Conservation (phyloP, 257 asterid genomes). For the Ocimum tenuiflorum region DNA sequence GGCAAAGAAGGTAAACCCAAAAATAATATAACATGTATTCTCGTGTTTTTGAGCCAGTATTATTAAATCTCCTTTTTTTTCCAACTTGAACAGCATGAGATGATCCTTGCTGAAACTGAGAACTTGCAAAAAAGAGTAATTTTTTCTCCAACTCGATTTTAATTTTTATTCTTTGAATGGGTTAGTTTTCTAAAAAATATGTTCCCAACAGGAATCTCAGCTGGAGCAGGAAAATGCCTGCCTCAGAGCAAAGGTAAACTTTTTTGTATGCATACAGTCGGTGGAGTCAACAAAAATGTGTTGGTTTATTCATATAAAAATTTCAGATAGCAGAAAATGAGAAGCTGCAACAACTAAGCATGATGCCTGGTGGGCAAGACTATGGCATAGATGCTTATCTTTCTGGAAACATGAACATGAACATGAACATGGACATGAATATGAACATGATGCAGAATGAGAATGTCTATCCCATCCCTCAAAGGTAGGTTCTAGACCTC, state of each 20-base stretch:
- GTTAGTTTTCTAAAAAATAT: not conserved
- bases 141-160: not conserved
- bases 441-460: slow-evolving; percentile 49
- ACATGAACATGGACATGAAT: slow-evolving; percentile 49
- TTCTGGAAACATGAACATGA: slow-evolving; percentile 35
- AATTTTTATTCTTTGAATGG: not conserved
- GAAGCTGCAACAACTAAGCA: slow-evolving; percentile 60
- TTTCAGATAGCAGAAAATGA: slow-evolving; percentile 33
- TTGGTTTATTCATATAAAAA: not conserved
- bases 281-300: too few relatives aligned
- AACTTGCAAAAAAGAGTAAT: slow-evolving; percentile 61
- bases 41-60: not conserved
- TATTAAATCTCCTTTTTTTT: not conserved
- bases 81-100: slow-evolving; percentile 55
- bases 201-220: slow-evolving; percentile 37
- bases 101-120: slow-evolving; percentile 71
- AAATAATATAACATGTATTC: not conserved
- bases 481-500: slow-evolving; percentile 40
- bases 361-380: slow-evolving; percentile 57
- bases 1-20: slow-evolving; percentile 45
- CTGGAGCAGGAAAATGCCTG: slow-evolving; percentile 79
- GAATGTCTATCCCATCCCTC: slow-evolving; percentile 28
- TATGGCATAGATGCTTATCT: slow-evolving; percentile 49
- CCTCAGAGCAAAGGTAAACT: slow-evolving; percentile 71
- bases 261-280: too few relatives aligned